Percentiles rank a stretch among this genome's conserved stretches.
phyloP scores from a whole-genome alignment of 2,329 filamentous ascomycete genomes.

The Mollisiaceae sp. region DNA sequence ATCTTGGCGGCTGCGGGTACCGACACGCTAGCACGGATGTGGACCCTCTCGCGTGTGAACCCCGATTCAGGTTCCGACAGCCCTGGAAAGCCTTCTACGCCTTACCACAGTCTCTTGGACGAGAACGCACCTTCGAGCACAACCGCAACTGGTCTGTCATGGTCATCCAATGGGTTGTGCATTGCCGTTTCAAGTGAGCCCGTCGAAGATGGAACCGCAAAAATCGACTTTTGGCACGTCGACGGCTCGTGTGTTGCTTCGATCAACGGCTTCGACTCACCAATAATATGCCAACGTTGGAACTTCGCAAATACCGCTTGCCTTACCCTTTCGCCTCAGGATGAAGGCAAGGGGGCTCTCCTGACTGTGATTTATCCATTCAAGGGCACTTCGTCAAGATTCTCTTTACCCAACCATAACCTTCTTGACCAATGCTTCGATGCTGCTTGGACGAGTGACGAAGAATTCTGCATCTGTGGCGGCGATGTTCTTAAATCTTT shows the following conservation, averaged over 20 bases:
- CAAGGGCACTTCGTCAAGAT: slow-evolving; percentile 44
- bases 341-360: slow-evolving; percentile 55
- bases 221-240: slow-evolving; percentile 60
- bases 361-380: slow-evolving; percentile 56
- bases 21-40: slow-evolving; percentile 72
- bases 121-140: slow-evolving; percentile 57
- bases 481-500: slow-evolving; percentile 59
- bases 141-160: slow-evolving; percentile 63
- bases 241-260: slow-evolving; percentile 58
- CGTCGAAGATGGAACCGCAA: slow-evolving; percentile 51
- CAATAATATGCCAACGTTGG: slow-evolving; percentile 66
- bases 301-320: slow-evolving; percentile 60
- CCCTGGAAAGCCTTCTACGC: slow-evolving; percentile 43
- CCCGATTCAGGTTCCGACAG: slow-evolving; percentile 49
- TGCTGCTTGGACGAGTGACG: slow-evolving; percentile 63
- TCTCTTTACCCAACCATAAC: slow-evolving; percentile 56
- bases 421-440: slow-evolving; percentile 59
- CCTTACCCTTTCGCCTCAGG: slow-evolving; percentile 61
- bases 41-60: slow-evolving; percentile 62
- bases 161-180: slow-evolving; percentile 60
- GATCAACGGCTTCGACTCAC: slow-evolving; percentile 63
- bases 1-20: slow-evolving; percentile 71
- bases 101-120: slow-evolving; percentile 55
- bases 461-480: slow-evolving; percentile 63
- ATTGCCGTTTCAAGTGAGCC: slow-evolving; percentile 65